Percentiles rank a stretch among this genome's conserved stretches.
Conservation (phyloP, 2,329 filamentous ascomycete genomes). For the Fusarium mexicanum region DNA sequence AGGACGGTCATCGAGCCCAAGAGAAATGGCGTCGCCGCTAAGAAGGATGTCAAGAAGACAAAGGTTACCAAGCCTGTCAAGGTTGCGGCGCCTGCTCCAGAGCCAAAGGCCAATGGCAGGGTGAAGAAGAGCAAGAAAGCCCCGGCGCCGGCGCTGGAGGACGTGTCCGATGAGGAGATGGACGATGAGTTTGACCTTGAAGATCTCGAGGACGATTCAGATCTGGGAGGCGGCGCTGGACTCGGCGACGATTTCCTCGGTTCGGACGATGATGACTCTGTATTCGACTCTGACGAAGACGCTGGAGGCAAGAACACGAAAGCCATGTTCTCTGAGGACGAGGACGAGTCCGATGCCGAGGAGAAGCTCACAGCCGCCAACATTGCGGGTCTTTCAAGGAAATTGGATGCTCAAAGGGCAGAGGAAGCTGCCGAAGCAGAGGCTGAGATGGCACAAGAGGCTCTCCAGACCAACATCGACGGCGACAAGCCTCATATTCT, state of each 20-base stretch:
- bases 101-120: conserved; percentile 41
- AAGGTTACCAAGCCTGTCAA: conserved; percentile 50
- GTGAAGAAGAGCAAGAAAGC: conserved; percentile 47
- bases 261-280: conserved; percentile 66
- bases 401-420: conserved; percentile 80
- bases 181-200: conserved; percentile 56
- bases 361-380: conserved; percentile 95
- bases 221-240: conserved; percentile 47
- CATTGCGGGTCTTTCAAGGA: conserved; percentile 88
- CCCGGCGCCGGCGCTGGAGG: conserved; percentile 57
- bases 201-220: conserved; percentile 57
- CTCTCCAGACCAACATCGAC: conserved; percentile 92
- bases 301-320: conserved; percentile 56
- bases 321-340: conserved; percentile 93
- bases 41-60: conserved; percentile 45
- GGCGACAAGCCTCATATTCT: conserved; percentile 77
- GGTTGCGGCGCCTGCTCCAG: conserved; percentile 40
- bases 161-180: conserved; percentile 54
- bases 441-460: conserved; percentile 84
- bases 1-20: conserved; percentile 43
- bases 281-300: conserved; percentile 78
- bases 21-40: conserved; percentile 39
- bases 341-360: conserved; percentile 86
- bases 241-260: conserved; percentile 69
- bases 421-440: conserved; percentile 84